Conservation (phyloP, 1,284 basidiomycete species). For the Polyporus tsugae region DNA sequence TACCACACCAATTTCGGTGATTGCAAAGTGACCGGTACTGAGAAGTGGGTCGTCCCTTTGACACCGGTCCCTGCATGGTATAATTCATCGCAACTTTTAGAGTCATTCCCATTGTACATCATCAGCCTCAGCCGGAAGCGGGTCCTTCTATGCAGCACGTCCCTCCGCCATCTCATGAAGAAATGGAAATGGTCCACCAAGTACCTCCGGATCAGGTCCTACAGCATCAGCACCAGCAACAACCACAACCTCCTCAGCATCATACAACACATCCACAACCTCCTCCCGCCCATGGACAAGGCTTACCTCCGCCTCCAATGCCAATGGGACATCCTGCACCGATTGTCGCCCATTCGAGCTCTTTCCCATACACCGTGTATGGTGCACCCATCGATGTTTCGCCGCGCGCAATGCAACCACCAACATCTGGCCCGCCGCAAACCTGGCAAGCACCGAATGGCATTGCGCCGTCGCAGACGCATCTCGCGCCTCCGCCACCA, state of each 20-base stretch:
- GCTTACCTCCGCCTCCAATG: conserved; percentile 42
- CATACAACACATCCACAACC: conserved; percentile 30
- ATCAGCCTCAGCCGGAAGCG: conserved; percentile 27
- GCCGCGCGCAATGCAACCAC: conserved; percentile 54
- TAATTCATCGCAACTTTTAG: conserved; percentile 19
- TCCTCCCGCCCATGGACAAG: conserved; percentile 36
- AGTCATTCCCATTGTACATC: conserved; percentile 29
- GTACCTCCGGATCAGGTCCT: conserved; percentile 36
- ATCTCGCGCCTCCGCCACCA: conserved; percentile 53
- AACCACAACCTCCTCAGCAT: conserved; percentile 22
- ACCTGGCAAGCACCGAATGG: conserved; percentile 67
- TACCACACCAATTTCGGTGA: conserved; percentile 79
- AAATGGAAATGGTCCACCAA: conserved; percentile 28
- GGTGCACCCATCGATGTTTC: conserved; percentile 49
- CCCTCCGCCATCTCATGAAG: conserved; percentile 22
- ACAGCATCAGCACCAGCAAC: conserved; percentile 14
- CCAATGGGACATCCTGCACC: conserved; percentile 36
- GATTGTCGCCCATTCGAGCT: conserved; percentile 25
- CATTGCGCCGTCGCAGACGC: conserved; percentile 72
- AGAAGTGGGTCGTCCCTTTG: conserved; percentile 54
- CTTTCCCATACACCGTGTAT: conserved; percentile 59
- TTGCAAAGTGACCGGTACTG: conserved; percentile 79
- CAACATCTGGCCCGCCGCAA: conserved; percentile 58
- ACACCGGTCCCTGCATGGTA: not conserved
- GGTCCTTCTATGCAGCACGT: conserved; percentile 30